Base-by-base conservation (phyloP, 2,329 filamentous ascomycete species). In the Colletotrichum gloeosporioides region DNA sequence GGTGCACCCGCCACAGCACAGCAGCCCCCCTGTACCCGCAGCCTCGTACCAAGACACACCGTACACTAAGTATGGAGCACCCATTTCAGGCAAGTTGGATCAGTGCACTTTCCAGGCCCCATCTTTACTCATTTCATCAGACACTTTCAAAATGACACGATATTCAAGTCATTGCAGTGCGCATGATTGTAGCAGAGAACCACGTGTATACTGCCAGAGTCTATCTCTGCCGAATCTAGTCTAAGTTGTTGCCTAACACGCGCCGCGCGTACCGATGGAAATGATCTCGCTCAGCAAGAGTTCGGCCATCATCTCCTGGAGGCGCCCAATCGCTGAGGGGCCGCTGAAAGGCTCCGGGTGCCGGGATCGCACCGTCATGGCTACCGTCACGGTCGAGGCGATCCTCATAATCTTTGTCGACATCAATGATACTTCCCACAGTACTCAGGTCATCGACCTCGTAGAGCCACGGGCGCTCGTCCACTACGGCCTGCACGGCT, bases 351-450 rank as follows among this genome's bases (percentile, higher is more conserved):
- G 78, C 79, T 18, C 78, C 73, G 1, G 84, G 85, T 4, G 78
- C 75, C 22, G 84, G 84, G 8, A 86, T 77, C 4, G 79, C 78
- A 8, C 86, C 86, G 72, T 87, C 84, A 2, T 79, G 79, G 25
- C 84, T 86, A 12, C 82, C 86, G 80, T 88, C 86, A 13, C 77
- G 70, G 15, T 81, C 80, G 55, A 84, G 80, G 36, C 84, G 81
- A 18, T 79, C 78, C 69, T 87, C 86, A 6, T 82, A 81, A 63
- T 82, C 83, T 15, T 57, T 86, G 10, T 83, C 83, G 80, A 85
- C 86, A 78, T 87, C 85, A 63, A 88, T 75, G 34, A 88, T 85
- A 13, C 86, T 85, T 15, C 87, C 87, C 8, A 69, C 78, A 31
- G 79, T 80, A 39, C 85, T 83, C 63, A 82, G 74, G 16, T 80